Evolutionary conservation across 2,329 filamentous ascomycete species (phyloP), one percentile per base, ranked within the genome.

Genomic region (Clarireedia homoeocarpa): DNA sequence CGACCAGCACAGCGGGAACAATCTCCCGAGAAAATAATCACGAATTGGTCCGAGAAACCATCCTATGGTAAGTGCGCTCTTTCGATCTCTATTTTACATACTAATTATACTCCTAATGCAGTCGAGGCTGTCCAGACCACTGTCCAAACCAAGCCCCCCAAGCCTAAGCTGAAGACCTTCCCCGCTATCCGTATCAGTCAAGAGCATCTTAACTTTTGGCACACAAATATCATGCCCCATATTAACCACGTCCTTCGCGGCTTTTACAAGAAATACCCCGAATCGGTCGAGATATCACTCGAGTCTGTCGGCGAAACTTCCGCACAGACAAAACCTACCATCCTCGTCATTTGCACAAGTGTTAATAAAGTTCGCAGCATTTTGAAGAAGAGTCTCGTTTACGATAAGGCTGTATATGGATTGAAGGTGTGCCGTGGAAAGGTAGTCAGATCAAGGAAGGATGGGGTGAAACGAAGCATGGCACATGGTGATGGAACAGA

Each of bases 281-380:
- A 92, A 67, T 89, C 87, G 0, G 83, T 89, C 36, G 88, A 89
- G 64, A 89, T 92, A 42, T 87, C 86, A 9, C 79, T 92, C 1
- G 83, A 89, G 58, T 86, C 84, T 0, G 83, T 91, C 42, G 88
- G 88, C 17, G 83, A 87, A 52, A 83, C 82, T 3, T 77, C 82
- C 5, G 77, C 83, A 38, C 82, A 79, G 54, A 83, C 84, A 0
- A 80, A 78, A 54, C 87, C 88, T 0, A 91, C 88, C 0, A 86
- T 91, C 0, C 75, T 91, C 20, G 83, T 92, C 7, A 84, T 89
- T 4, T 92, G 88, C 71, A 86, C 82, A 2, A 91, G 86, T 4
- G 85, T 89, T 7, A 75, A 75, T 50, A 89, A 88, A 67, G 84
- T 91, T 30, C 84, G 86, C 51, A 79, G 81, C 20, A 85, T 89